Base-by-base conservation (phyloP, 345 rosid species). In the Angophora floribunda region DNA sequence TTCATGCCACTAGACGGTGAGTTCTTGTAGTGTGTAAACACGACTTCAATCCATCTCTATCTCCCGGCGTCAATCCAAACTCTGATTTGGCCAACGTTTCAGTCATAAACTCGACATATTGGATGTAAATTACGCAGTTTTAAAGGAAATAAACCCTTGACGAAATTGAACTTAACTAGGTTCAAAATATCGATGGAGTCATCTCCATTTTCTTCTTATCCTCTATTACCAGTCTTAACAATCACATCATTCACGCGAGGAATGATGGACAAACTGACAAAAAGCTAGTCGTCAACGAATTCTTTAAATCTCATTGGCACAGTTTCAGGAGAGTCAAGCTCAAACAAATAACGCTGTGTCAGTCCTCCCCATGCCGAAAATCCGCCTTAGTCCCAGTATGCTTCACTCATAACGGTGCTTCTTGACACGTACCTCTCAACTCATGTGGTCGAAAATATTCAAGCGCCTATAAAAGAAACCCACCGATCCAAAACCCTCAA, bases 211-310 rank as follows among this genome's bases (percentile, higher is more conserved):
- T 67, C 75, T 6, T 63, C 75, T n/a, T n/a, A 63, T n/a, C 75
- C n/a, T n/a, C 67, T 12, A 61, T 61, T 28, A 61, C 0, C 26
- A 61, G 32, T 61, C 67, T 28, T 30, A 61, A 61, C 32, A 3
- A n/a, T 61, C 30, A 26, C 19, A 28, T n/a, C 36, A n/a, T 28
- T 63, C 36, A 6, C 75, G 16, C 17, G 75, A 63, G 17, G 13
- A 63, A 63, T 13, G 17, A n/a, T n/a, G 75, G 17, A n/a, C 13
- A 63, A 63, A 28, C 75, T 36, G 9, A 28, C 75, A 63, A n/a
- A 63, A 63, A n/a, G 36, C 0, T n/a, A 13, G 32, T 28, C 3
- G 75, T 63, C 36, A n/a, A 13, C 0, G 7, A 26, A n/a, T 59
- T 51, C 52, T 51, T 59, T 59, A 26, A 57, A 59, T 63, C 67